These are phyloP conservation scores for Phlegmacium glaucopus DNA, from an alignment of 768 basidiomycete genomes.

Conservation along the genomic window DNA sequence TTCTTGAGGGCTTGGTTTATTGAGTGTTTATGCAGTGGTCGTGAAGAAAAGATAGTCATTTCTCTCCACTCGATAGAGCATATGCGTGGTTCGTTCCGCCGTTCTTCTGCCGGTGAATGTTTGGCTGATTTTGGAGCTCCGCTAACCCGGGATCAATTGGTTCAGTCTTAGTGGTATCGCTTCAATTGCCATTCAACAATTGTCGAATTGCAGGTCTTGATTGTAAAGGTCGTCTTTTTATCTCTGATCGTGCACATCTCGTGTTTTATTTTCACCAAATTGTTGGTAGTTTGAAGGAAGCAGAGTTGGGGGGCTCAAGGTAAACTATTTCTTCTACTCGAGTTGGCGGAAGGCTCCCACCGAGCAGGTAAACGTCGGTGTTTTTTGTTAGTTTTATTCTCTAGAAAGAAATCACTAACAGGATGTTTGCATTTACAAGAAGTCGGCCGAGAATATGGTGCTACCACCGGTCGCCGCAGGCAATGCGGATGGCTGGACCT, in stretches of 20 bases:
- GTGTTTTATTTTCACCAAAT: slow-evolving; percentile 99
- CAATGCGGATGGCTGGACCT: slow-evolving; percentile 98
- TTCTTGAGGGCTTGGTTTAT: slow-evolving; percentile 45
- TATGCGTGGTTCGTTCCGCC: no score
- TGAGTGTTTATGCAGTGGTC: slow-evolving; percentile 38
- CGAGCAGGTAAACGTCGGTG: slow-evolving; percentile 83
- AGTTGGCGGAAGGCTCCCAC: slow-evolving; percentile 97
- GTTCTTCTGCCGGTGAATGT: no score
- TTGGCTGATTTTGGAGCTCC: no score
- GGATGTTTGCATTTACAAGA: slow-evolving; percentile 86
- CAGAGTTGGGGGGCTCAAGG: slow-evolving; percentile 90
- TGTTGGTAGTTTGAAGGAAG: slow-evolving; percentile 97
- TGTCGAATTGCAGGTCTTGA: slow-evolving; percentile 66
- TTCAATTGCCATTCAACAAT: not conserved
- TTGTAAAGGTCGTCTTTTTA: slow-evolving; percentile 79
- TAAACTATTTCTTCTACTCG: slow-evolving; percentile 68
- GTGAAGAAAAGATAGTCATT: slow-evolving; percentile 53
- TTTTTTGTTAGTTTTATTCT: not conserved
- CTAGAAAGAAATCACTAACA: slow-evolving; percentile 28
- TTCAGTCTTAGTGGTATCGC: slow-evolving; percentile 83
- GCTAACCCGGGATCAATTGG: slow-evolving; percentile 90
- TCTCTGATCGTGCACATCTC: slow-evolving; percentile 95
- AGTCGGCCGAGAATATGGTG: slow-evolving; percentile 88
- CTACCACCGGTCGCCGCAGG: slow-evolving; percentile 87
- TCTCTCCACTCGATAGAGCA: not conserved